These are phyloP conservation scores for Tulasnella sp. DNA, from an alignment of 768 basidiomycete genomes.

Conservation along the genomic window DNA sequence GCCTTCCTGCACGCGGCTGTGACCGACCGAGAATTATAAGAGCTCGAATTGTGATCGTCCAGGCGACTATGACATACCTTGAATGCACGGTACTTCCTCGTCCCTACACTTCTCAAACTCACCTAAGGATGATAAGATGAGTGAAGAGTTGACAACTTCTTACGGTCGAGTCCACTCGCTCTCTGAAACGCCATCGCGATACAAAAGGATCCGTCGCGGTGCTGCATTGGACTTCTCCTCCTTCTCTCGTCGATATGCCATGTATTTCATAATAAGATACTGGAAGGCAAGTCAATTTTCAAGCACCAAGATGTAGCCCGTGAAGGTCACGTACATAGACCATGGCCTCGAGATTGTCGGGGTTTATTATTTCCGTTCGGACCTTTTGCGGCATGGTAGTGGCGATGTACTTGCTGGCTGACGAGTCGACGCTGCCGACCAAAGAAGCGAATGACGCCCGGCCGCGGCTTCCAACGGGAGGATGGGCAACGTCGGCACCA, in stretches of 20 bases:
- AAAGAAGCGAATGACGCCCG: conserved; percentile 71
- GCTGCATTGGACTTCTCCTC: conserved; percentile 13
- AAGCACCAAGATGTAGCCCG: background rate
- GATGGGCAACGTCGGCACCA: conserved; percentile 41
- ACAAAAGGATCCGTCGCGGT: conserved; percentile 17
- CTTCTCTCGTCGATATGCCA: conserved; percentile 4
- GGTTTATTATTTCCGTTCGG: conserved; percentile 66
- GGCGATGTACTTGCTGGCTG: conserved; percentile 56
- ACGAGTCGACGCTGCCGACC: conserved; percentile 67
- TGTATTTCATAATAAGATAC: conserved; percentile 16
- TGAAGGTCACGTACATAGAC: conserved; percentile 32
- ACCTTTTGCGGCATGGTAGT: conserved; percentile 54
- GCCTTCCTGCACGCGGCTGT: conserved; percentile 51
- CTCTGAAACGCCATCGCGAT: conserved; percentile 18
- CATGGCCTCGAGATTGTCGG: conserved; percentile 55
- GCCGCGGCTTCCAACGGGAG: conserved; percentile 64
- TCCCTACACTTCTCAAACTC: background rate
- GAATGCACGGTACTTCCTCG: background rate
- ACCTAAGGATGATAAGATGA: background rate
- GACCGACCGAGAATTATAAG: background rate
- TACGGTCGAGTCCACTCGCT: background rate
- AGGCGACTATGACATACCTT: conserved; percentile 1
- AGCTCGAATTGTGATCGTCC: background rate
- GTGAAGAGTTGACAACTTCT: background rate
- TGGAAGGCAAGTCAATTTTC: background rate